phyloP scores from a whole-genome alignment of 2,329 filamentous ascomycete genomes.

The Claviceps monticola region DNA sequence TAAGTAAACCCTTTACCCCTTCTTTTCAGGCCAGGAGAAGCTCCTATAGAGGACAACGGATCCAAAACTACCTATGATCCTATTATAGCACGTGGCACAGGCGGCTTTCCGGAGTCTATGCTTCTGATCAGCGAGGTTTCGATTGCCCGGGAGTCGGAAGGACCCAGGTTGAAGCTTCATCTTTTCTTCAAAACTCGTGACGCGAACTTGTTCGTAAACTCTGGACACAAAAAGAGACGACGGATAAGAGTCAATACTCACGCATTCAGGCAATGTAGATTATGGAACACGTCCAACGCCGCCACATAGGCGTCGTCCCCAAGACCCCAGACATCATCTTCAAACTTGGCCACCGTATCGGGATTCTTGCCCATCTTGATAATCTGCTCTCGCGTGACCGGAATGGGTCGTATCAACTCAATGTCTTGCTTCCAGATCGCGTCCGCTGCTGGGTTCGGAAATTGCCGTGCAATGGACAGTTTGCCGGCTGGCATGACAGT shows the following conservation, averaged over 20 bases:
- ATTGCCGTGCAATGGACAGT: neutral
- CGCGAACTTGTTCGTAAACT: too few species aligned
- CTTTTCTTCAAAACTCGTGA: too few species aligned
- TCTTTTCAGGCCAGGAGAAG: too few species aligned
- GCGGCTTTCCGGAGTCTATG: neutral
- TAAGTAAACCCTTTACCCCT: too few species aligned
- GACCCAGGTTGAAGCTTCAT: too few species aligned
- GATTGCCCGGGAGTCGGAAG: too few species aligned
- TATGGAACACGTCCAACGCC: neutral
- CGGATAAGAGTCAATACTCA: neutral
- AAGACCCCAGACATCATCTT: neutral
- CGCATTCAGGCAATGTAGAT: neutral
- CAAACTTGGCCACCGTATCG: slow-evolving; percentile 2
- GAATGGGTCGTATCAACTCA: neutral
- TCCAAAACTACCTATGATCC: neutral
- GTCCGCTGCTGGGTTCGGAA: neutral
- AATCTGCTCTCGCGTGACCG: neutral
- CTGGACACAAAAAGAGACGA: neutral
- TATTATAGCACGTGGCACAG: neutral
- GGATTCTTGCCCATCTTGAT: slow-evolving; percentile 2
- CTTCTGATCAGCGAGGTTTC: too few species aligned
- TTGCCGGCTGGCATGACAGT: neutral
- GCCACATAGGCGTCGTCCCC: slow-evolving; percentile 1
- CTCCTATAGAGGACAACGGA: too few species aligned
- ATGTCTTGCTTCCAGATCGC: neutral